A percentile compares a stretch with the other conserved stretches of the same genome.
Conservation (phyloP, 768 basidiomycete species). For the Hysterangium stoloniferum region DNA sequence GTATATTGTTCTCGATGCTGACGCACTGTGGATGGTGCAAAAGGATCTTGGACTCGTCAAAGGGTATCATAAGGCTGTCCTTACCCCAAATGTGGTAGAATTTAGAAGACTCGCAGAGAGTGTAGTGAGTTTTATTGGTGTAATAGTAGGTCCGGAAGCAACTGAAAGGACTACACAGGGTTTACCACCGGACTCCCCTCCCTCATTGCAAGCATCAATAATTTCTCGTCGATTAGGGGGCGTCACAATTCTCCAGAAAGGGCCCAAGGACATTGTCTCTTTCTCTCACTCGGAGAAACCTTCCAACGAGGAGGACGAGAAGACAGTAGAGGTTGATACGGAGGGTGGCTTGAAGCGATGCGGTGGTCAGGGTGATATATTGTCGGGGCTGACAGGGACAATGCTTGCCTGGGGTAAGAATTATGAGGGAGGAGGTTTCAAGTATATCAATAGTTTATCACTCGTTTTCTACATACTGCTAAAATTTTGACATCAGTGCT, state of each 20-base stretch:
- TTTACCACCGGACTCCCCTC: constrained; percentile 44
- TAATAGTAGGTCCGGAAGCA: not conserved
- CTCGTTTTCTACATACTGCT: not conserved
- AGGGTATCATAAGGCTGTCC: constrained; percentile 79
- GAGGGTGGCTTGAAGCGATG: constrained; percentile 86
- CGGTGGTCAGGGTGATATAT: constrained; percentile 93
- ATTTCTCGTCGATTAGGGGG: constrained; percentile 76
- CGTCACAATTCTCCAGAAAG: constrained; percentile 88
- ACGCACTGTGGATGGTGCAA: constrained; percentile 80
- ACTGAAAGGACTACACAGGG: constrained; percentile 22
- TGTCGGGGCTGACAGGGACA: constrained; percentile 82
- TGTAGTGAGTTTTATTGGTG: constrained; percentile 37
- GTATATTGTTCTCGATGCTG: constrained; percentile 92
- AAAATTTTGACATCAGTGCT: constrained; percentile 7
- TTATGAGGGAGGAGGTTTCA: constrained; percentile 79
- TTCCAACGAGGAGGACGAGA: constrained; percentile 23
- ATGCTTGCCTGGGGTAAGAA: constrained; percentile 94
- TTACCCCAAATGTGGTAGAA: constrained; percentile 94
- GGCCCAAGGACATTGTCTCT: constrained; percentile 72
- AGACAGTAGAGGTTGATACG: constrained; percentile 57
- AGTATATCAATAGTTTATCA: constrained; percentile 36
- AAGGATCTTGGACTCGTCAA: constrained; percentile 64
- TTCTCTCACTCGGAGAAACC: constrained; percentile 45
- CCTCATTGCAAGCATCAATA: constrained; percentile 51
- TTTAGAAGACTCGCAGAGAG: constrained; percentile 78